Evolutionary conservation across 1,139 yeast species (phyloP), one percentile per base, ranked within the genome.

Genomic region (Hemisphaericaspora xylofermentans): DNA sequence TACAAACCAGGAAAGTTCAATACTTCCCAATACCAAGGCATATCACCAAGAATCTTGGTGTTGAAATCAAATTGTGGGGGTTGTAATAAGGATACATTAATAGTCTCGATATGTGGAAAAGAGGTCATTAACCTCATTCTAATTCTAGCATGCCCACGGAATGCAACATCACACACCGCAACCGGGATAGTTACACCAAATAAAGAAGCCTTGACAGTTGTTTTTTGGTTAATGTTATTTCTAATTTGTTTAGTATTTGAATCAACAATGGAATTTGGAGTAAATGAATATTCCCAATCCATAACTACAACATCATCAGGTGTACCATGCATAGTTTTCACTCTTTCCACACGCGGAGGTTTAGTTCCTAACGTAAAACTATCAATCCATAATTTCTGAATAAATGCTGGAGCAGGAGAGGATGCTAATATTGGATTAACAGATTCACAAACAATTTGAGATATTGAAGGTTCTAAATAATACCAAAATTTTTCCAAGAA

Each of bases 241-340:
- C 84, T 87, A 64, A 84, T 62, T 63, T 93, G 98, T 55, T 91
- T 87, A 30, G 81, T 78, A 45, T 88, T 88, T 52, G 88, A 69
- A 62, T 93, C 98, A 38, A 84, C 84, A 41, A 79, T 64, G 38
- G 89, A 88, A 61, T 88, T 88, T n/a, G 98, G 98, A 32, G 88
- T 85, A 65, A 89, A 88, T 1, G 96, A 82, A 42, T 85, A 70
- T 40, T 84, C 82, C 96, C 96, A 93, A 69, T 93, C 95, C 96
- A 94, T 89, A 38, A 93, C 96, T 13, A 91, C 95, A 43, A 93
- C 84, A 57, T 91, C 97, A 47, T 86, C 87, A 24, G 81, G 84
- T 17, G 97, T 91, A 46, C 93, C 88, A 37, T 83, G 85, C 54
- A 89, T 78, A 2, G 97, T 88, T 58, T 93, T 87, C 19, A 91